Evolutionary conservation across 768 basidiomycete genomes (phyloP).

Genomic region (Phanerodontia chrysosporium): DNA sequence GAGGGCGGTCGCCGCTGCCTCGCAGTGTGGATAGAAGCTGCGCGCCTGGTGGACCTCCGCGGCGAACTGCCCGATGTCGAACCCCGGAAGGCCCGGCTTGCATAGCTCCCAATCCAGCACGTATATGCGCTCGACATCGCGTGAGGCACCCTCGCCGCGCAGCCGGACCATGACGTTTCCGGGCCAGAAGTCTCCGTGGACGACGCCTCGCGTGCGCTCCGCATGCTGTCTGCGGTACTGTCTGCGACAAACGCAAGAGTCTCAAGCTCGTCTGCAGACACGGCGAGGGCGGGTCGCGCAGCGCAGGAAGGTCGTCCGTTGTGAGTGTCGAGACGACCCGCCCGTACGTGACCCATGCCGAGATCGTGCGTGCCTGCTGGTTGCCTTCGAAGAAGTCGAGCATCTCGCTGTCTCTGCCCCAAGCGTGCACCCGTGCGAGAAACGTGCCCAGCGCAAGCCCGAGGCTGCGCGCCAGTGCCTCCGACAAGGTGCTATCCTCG

Average conservation of each 20-base stretch:
- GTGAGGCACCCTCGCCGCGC: conserved; percentile 20
- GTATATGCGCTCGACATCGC: conserved; percentile 35
- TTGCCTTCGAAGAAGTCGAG: conserved; percentile 38
- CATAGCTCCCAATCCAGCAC: conserved; percentile 66
- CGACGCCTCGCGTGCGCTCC: conserved; percentile 28
- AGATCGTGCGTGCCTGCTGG: conserved; percentile 36
- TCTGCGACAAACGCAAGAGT: conserved; percentile 30
- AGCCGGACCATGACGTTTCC: conserved; percentile 56
- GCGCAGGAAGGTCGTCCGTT: conserved; percentile 2
- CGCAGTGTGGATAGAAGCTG: conserved; percentile 37
- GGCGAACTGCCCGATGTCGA: conserved; percentile 62
- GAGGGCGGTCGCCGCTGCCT: conserved; percentile 32
- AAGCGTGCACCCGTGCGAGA: conserved; percentile 47
- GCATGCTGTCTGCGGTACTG: conserved; percentile 28
- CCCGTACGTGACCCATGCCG: conserved; percentile 41
- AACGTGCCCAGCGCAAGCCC: conserved; percentile 53
- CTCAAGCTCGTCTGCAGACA: conserved; percentile 33
- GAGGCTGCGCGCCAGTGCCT: conserved; percentile 34
- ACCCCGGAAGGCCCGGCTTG: conserved; percentile 51
- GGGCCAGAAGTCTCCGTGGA: conserved; percentile 75
- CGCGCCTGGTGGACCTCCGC: conserved; percentile 53
- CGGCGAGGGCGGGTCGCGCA: conserved; percentile 39
- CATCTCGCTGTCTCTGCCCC: conserved; percentile 33
- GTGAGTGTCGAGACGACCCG: conserved; percentile 31
- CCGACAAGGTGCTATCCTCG: conserved; percentile 17